These are phyloP conservation scores for Vitis hybrid DNA, from an alignment of 177 flowering plant species.

Conservation along the genomic window DNA sequence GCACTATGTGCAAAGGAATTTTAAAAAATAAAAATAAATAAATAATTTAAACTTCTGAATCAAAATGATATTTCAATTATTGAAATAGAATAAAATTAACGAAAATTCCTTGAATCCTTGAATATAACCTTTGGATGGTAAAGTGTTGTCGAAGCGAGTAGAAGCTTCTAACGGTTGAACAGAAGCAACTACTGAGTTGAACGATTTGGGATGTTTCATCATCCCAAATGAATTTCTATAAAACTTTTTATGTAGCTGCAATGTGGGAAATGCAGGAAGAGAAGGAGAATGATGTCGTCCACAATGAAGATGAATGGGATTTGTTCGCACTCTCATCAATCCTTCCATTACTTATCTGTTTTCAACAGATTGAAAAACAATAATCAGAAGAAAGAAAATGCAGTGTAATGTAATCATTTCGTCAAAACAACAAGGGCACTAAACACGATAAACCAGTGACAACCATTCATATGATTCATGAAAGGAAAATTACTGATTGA, in stretches of 20 bases:
- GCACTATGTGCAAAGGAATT: no score
- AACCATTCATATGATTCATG: no score
- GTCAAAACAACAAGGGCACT: background rate
- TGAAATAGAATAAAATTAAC: background rate
- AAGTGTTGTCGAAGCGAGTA: constrained; percentile 41
- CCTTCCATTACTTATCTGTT: constrained; percentile 51
- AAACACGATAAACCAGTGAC: no score
- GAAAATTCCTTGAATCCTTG: background rate
- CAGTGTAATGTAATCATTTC: background rate
- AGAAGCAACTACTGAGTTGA: constrained; percentile 40
- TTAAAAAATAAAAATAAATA: no score
- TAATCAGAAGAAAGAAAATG: background rate
- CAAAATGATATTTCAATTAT: background rate
- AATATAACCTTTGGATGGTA: constrained; percentile 59
- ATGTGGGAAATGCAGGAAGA: constrained; percentile 18
- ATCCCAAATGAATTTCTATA: constrained; percentile 19
- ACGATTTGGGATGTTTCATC: constrained; percentile 28
- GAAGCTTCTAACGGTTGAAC: constrained; percentile 44
- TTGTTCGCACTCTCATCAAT: constrained; percentile 31
- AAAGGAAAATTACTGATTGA: background rate
- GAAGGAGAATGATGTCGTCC: constrained; percentile 12
- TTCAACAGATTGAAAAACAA: constrained; percentile 2
- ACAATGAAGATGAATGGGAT: constrained; percentile 18
- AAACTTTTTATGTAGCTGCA: constrained; percentile 15
- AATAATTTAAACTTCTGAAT: background rate